phyloP scores from a whole-genome alignment of 352 stramenopile genomes.

The Nothophytophthora sp. region DNA sequence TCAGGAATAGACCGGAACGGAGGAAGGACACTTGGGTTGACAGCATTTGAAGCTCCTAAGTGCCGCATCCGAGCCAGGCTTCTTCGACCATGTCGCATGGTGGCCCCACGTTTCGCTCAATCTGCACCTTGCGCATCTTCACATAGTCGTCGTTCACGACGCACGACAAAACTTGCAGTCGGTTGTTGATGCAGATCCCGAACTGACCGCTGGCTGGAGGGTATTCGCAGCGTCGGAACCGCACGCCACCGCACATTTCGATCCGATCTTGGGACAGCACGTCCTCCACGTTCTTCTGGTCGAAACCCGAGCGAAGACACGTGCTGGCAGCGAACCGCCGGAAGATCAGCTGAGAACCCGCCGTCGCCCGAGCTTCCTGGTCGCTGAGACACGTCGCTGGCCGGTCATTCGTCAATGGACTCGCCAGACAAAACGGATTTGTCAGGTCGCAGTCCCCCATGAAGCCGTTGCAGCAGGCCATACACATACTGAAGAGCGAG shows the following conservation, averaged over 20 bases:
- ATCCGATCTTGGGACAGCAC: neutral
- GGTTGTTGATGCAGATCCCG: conserved; percentile 31
- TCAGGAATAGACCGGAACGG: no score
- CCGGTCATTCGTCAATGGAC: neutral
- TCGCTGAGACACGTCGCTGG: conserved; percentile 2
- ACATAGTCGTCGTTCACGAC: conserved; percentile 6
- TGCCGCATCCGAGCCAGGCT: conserved; percentile 28
- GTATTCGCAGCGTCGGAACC: conserved; percentile 7
- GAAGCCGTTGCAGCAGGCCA: conserved; percentile 34
- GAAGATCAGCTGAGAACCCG: neutral
- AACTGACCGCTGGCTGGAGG: conserved; percentile 1
- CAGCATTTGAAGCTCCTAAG: no score
- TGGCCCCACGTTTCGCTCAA: conserved; percentile 10
- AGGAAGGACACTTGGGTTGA: no score
- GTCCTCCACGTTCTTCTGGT: neutral
- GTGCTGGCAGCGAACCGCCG: neutral
- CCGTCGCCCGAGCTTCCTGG: neutral
- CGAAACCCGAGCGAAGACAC: conserved; percentile 5
- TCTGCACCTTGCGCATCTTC: conserved; percentile 15
- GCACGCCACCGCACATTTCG: conserved; percentile 3
- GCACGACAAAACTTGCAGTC: conserved; percentile 21
- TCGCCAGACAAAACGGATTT: conserved; percentile 11
- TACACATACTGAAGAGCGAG: conserved; percentile 2
- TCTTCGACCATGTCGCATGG: conserved; percentile 20
- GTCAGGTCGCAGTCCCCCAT: conserved; percentile 17